Percentiles rank a stretch among this genome's conserved stretches.
phyloP scores from a whole-genome alignment of 225 moss, liverwort and hornwort species.

The Pseudisothecium myosuroides region DNA sequence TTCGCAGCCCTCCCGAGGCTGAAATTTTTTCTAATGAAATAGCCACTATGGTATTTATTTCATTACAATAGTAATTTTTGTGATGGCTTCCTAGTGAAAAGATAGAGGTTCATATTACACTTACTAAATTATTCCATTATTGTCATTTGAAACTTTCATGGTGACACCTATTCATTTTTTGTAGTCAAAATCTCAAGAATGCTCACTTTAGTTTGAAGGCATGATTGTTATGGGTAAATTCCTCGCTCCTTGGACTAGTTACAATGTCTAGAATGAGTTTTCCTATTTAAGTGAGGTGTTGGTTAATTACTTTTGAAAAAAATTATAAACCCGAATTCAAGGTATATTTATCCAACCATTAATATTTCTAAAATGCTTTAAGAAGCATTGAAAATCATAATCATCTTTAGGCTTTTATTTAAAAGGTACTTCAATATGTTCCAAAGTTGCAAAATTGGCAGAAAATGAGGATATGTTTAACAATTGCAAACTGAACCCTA shows the following conservation, averaged over 20 bases:
- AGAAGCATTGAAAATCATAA: neutral
- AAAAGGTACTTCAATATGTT: neutral
- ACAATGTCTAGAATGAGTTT: neutral
- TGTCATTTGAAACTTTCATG: neutral
- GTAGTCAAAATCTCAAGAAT: neutral
- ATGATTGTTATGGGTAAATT: neutral
- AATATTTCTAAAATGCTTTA: neutral
- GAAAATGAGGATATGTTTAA: neutral
- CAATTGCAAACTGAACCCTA: neutral
- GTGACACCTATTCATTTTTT: neutral
- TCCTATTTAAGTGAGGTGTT: neutral
- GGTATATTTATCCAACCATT: neutral
- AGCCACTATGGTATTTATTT: neutral
- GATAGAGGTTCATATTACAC: neutral
- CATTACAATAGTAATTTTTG: neutral
- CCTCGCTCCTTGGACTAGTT: neutral
- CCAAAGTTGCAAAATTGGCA: neutral
- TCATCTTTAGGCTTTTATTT: neutral
- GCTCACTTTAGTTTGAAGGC: neutral
- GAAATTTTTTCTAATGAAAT: too few relatives aligned
- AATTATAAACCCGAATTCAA: accelerated
- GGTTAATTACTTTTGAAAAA: neutral
- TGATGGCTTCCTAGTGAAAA: neutral
- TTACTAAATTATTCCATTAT: neutral
- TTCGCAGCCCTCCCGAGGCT: too few relatives aligned